These are phyloP conservation scores for Sclerotinia borealis DNA, from an alignment of 2,329 filamentous ascomycete genomes.

Conservation along the genomic window DNA sequence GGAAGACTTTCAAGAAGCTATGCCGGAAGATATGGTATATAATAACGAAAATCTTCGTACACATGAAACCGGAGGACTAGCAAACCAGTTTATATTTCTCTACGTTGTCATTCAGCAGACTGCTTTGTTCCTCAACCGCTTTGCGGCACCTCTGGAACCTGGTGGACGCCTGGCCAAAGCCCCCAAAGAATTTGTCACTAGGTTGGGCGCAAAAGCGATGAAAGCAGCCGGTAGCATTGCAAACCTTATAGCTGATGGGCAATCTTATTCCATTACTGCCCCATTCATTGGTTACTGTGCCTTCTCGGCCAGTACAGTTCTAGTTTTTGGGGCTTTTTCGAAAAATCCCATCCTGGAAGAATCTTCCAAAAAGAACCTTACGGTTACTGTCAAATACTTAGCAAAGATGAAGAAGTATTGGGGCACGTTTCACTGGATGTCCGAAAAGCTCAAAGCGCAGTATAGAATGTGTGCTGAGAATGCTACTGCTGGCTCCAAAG, in stretches of 20 bases:
- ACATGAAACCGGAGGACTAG: slow-evolving; percentile 77
- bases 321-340: slow-evolving; percentile 86
- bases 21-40: slow-evolving; percentile 70
- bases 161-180: slow-evolving; percentile 59
- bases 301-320: slow-evolving; percentile 89
- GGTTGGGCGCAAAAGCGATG: slow-evolving; percentile 69
- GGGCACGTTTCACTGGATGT: slow-evolving; percentile 98
- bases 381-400: slow-evolving; percentile 83
- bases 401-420: slow-evolving; percentile 95
- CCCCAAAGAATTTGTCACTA: slow-evolving; percentile 64
- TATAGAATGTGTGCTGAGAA: slow-evolving; percentile 82
- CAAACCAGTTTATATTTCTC: slow-evolving; percentile 87
- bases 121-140: slow-evolving; percentile 82
- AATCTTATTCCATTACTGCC: slow-evolving; percentile 74
- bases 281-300: slow-evolving; percentile 94
- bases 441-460: slow-evolving; percentile 83
- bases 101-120: slow-evolving; percentile 89
- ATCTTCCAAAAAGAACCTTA: slow-evolving; percentile 75
- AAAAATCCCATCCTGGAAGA: slow-evolving; percentile 71
- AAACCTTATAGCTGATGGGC: slow-evolving; percentile 71
- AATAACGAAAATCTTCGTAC: slow-evolving; percentile 75
- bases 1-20: slow-evolving; percentile 59
- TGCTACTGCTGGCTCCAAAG: slow-evolving; percentile 45
- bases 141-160: slow-evolving; percentile 61
- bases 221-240: slow-evolving; percentile 84